Evolutionary conservation across 2,329 filamentous ascomycete genomes (phyloP), one percentile per base, ranked within the genome.

Genomic region (Aureobasidium sp.): DNA sequence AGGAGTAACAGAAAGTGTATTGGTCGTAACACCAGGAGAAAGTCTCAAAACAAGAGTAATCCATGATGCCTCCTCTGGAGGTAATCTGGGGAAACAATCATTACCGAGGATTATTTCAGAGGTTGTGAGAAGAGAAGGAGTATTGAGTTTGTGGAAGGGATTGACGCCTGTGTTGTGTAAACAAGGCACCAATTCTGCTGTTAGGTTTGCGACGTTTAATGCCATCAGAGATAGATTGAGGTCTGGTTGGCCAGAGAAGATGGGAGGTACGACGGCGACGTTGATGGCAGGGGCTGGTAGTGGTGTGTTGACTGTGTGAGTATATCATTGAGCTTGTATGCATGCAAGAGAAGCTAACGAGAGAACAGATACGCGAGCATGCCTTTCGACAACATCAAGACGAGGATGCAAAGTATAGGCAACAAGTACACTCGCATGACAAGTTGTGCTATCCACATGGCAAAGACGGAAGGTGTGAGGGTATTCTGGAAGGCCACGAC

Each of bases 21-120:
- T 65, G 4, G 68, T 71, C 17, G 68, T 71, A 15, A 69, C 69
- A 24, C 68, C 70, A 13, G 68, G 68, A 7, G 69, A 71, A 55
- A 68, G 68, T 39, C 51, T 70, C 52, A 71, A 71, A 51, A 72
- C 67, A 5, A 64, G 67, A 27, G 63, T 70, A 17, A 64, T 72
- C 17, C 64, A 71, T 29, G 69, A 70, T 36, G 56, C 64, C 17
- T 67, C 65, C 12, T 60, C 56, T 0, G 56, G 41, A 61, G 64
- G 67, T 10, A 52, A 51, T 13, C 53, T 62, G 1, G 36, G 39
- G 20, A 32, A 56, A 29, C 27, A 46, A 17, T 65, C 62, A 2
- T 52, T 44, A 5, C 52, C 48, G 6, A 61, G 50, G 32, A 55
- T 61, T 26, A 55, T 63, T 1, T 52, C 63, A 10, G 32, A 39